Evolutionary conservation across 2,329 filamentous ascomycete genomes (phyloP), one percentile per base, ranked within the genome.

Genomic region (Acrocalymma vagum): DNA sequence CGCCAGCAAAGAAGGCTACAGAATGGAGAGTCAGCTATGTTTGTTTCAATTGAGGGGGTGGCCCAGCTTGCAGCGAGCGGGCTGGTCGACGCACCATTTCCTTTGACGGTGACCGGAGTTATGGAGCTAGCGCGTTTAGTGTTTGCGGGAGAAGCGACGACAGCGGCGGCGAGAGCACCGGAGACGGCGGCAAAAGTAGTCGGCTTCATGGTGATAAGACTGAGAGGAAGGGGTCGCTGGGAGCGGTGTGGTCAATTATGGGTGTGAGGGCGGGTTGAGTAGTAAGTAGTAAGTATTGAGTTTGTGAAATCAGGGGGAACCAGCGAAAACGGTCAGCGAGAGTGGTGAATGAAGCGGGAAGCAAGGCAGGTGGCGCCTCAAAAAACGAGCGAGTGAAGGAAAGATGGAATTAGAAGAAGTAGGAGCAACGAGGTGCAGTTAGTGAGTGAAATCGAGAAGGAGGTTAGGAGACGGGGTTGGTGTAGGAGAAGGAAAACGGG

Each of bases 41-140:
- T n/a, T n/a, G n/a, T n/a, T n/a, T n/a, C n/a, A n/a, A n/a, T n/a
- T n/a, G n/a, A n/a, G n/a, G n/a, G n/a, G n/a, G n/a, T n/a, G n/a
- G n/a, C n/a, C n/a, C n/a, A n/a, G n/a, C n/a, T n/a, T n/a, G 3
- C 14, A 7, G 9, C 6, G 7, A 11, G 9, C n/a, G n/a, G n/a
- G n/a, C n/a, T 6, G 2, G 27, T 17, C 21, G 25, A 60, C 72
- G 39, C 58, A 79, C 78, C 78, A 66, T 85, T 85, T 65, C 83
- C 82, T 72, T 83, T 82, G 57, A 84, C 78, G 17, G 78, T 80
- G 59, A 86, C 73, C 13, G 79, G 67, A n/a, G 79, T 78, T 24
- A 83, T 60, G 55, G 66, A 55, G n/a, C n/a, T n/a, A 14, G 59
- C 52, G 53, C 73, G 70, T 71, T 74, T 66, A 35, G 63, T 52